Percentiles rank a stretch among this genome's conserved stretches.
Evolutionary conservation across 306 rosid genomes (phyloP).

Genomic region (Prunus dulcis): DNA sequence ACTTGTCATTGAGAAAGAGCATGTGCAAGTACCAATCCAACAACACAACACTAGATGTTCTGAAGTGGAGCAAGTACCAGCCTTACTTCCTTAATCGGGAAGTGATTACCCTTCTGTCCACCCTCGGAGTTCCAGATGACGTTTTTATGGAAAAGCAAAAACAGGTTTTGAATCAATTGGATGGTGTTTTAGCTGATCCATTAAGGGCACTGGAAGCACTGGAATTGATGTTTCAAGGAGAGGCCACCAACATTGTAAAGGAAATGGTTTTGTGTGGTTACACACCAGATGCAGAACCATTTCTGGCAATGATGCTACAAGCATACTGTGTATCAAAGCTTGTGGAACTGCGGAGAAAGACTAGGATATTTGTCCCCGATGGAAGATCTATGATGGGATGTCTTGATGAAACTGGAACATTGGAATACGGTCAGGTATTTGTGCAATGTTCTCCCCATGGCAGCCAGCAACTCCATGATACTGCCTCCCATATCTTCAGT

Average conservation of each 20-base stretch:
- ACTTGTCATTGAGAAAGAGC: conserved; percentile 72
- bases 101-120: conserved; percentile 68
- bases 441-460: conserved; percentile 44
- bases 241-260: conserved; percentile 61
- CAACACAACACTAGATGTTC: conserved; percentile 62
- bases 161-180: conserved; percentile 50
- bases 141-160: conserved; percentile 63
- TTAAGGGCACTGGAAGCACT: conserved; percentile 58
- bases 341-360: conserved; percentile 54
- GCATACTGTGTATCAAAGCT: conserved; percentile 70
- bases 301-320: conserved; percentile 81
- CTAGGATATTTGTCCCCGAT: conserved; percentile 61
- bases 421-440: conserved; percentile 82
- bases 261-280: conserved; percentile 76
- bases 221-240: conserved; percentile 71
- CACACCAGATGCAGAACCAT: conserved; percentile 76
- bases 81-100: conserved; percentile 78
- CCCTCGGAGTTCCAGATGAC: conserved; percentile 61
- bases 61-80: conserved; percentile 62
- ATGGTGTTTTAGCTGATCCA: conserved; percentile 60
- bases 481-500: not conserved
- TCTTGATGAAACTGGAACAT: conserved; percentile 72
- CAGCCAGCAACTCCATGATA: not conserved
- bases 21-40: conserved; percentile 69
- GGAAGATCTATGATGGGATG: conserved; percentile 97